Conservation (phyloP, 2,329 filamentous ascomycete species). For the Aspergillus spinulosporus region DNA sequence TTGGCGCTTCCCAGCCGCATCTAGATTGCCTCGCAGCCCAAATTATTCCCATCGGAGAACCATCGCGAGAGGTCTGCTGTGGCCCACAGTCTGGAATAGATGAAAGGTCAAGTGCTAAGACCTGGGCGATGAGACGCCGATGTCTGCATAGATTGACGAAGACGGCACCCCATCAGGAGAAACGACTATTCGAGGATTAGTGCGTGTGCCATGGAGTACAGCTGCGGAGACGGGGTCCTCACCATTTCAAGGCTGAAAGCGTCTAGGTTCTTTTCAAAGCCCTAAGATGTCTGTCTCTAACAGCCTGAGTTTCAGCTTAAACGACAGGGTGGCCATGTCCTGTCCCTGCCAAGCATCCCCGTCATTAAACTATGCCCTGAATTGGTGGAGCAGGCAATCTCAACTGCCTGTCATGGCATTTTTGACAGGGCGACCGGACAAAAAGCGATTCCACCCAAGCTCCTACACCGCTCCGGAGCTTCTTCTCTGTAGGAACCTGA, state of each 20-base stretch:
- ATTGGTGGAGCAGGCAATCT: background rate
- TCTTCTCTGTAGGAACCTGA: background rate
- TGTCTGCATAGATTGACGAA: conserved; percentile 3
- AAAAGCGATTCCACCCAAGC: background rate
- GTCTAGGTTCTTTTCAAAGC: conserved; percentile 16
- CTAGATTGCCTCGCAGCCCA: conserved; percentile 22
- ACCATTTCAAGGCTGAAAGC: conserved; percentile 10
- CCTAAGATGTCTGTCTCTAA: conserved; percentile 30
- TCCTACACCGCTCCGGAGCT: background rate
- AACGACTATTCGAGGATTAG: conserved; percentile 19
- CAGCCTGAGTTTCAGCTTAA: conserved; percentile 31
- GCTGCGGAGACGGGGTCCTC: conserved; percentile 6
- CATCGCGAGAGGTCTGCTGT: conserved; percentile 21
- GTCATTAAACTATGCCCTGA: conserved; percentile 13
- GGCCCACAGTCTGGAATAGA: conserved; percentile 31
- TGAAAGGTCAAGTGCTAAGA: conserved; percentile 24
- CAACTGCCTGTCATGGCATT: background rate
- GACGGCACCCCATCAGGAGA: conserved; percentile 17
- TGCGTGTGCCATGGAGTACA: conserved; percentile 11
- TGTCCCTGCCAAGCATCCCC: conserved; percentile 22
- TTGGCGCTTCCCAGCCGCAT: conserved; percentile 18
- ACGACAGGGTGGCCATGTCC: conserved; percentile 11
- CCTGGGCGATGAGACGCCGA: conserved; percentile 15
- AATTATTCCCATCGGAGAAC: conserved; percentile 26
- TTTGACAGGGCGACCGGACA: background rate